phyloP scores from a whole-genome alignment of 192 early-diverging fungal genomes.

The Nowakowskiella sp. region DNA sequence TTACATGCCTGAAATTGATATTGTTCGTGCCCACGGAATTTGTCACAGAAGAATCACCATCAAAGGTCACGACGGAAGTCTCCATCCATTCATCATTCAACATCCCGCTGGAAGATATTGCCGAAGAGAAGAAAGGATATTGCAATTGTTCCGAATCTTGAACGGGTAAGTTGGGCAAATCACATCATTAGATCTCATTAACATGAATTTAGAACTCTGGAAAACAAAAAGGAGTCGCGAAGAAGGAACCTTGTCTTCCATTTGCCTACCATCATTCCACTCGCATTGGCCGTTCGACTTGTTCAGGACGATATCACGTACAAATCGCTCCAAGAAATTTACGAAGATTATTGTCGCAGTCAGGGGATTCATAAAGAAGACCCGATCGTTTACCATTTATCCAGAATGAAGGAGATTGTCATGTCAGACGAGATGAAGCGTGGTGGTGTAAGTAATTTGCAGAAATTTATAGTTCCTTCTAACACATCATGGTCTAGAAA shows the following conservation, averaged over 20 bases:
- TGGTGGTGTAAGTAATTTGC: conserved; percentile 34
- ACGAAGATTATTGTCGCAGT: conserved; percentile 74
- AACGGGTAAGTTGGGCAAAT: conserved; percentile 45
- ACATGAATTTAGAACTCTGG: conserved; percentile 50
- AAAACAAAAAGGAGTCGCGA: conserved; percentile 73
- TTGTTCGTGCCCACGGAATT: conserved; percentile 65
- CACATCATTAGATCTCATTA: background rate
- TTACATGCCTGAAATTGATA: conserved; percentile 84
- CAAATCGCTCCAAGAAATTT: conserved; percentile 85
- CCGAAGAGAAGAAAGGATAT: conserved; percentile 89
- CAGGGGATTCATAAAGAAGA: conserved; percentile 77
- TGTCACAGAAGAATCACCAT: conserved; percentile 77
- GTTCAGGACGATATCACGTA: conserved; percentile 89
- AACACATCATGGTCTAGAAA: conserved; percentile 33
- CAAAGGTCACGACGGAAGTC: conserved; percentile 82
- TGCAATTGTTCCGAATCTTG: conserved; percentile 89
- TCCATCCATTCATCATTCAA: conserved; percentile 89
- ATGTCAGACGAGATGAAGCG: conserved; percentile 34
- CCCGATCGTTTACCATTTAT: conserved; percentile 71
- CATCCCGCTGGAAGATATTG: conserved; percentile 83
- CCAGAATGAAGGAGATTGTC: conserved; percentile 60
- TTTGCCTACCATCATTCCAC: conserved; percentile 83
- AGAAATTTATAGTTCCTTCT: background rate
- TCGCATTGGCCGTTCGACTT: conserved; percentile 86
- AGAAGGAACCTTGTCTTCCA: conserved; percentile 73